Evolutionary conservation across 1,139 yeast species (phyloP).

Genomic region (Saccharomyces hybrid): DNA sequence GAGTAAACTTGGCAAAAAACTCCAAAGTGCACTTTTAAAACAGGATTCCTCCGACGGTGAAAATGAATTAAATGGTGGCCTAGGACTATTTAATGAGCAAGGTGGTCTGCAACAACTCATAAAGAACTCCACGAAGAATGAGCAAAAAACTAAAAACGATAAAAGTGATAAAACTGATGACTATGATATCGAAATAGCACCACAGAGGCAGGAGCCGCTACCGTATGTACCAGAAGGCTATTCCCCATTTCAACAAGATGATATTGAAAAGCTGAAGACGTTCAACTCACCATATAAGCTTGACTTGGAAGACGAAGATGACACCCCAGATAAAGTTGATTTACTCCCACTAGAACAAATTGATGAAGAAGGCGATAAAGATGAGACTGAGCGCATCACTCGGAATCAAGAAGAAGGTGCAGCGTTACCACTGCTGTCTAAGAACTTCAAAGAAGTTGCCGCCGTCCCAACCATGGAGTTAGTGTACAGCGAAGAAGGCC

Average conservation of each 20-base stretch:
- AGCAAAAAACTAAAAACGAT: slow-evolving; percentile 4
- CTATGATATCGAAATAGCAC: slow-evolving; percentile 22
- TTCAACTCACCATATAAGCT: slow-evolving; percentile 13
- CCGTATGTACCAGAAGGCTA: slow-evolving; percentile 27
- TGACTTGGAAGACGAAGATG: slow-evolving; percentile 6
- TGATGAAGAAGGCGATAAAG: slow-evolving; percentile 1
- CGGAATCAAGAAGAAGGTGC: not conserved
- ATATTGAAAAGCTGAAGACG: slow-evolving; percentile 20
- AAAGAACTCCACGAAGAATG: not conserved
- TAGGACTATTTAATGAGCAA: slow-evolving; percentile 9
- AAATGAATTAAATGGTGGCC: slow-evolving; percentile 11
- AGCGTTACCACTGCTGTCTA: not conserved
- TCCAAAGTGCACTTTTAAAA: slow-evolving; percentile 11
- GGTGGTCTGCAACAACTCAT: not conserved
- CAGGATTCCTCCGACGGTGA: not conserved
- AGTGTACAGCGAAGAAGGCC: slow-evolving; percentile 13
- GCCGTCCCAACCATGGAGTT: slow-evolving; percentile 6
- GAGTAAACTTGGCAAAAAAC: slow-evolving; percentile 13
- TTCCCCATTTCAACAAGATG: slow-evolving; percentile 16
- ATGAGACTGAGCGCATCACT: not conserved
- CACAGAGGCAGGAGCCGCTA: slow-evolving; percentile 16
- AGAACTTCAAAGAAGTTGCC: not conserved
- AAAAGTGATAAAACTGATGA: slow-evolving; percentile 8
- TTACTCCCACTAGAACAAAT: slow-evolving; percentile 7
- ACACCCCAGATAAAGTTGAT: not conserved